Evolutionary conservation across 2,329 filamentous ascomycete species (phyloP).

Genomic region (Epicoccum sorghinum): DNA sequence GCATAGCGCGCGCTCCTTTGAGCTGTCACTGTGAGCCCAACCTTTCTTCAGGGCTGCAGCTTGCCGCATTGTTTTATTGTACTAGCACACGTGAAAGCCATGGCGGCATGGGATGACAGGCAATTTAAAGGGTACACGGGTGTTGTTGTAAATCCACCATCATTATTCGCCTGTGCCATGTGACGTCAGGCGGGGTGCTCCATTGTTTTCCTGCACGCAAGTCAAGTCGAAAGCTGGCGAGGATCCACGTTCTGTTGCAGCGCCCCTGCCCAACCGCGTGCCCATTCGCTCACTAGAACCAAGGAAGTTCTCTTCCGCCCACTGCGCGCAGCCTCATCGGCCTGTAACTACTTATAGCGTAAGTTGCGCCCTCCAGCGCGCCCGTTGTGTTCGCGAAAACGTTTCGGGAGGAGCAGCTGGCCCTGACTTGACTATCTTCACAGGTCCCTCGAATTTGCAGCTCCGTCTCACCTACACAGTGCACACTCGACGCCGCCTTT

Average conservation of each 20-base stretch:
- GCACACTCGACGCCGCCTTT: constrained; percentile 6
- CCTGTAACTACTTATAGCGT: constrained; percentile 14
- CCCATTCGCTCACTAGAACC: constrained; percentile 18
- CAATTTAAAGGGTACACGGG: background rate
- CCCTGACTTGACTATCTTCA: constrained; percentile 11
- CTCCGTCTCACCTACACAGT: constrained; percentile 1
- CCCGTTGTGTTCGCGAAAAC: constrained; percentile 4
- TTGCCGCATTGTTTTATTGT: background rate
- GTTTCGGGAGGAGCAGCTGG: background rate
- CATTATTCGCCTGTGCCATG: background rate
- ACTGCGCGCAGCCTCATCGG: constrained; percentile 13
- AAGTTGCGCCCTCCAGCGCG: constrained; percentile 11
- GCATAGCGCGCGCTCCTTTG: background rate
- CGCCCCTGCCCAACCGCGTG: constrained; percentile 13
- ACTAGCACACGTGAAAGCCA: constrained; percentile 2
- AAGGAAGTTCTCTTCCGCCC: constrained; percentile 19
- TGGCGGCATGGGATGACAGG: background rate
- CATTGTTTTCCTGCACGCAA: constrained; percentile 17
- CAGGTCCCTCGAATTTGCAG: constrained; percentile 12
- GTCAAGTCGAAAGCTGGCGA: constrained; percentile 12
- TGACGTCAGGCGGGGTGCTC: constrained; percentile 21
- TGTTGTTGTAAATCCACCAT: background rate
- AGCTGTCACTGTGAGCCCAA: constrained; percentile 4
- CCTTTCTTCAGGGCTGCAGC: background rate
- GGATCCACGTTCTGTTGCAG: constrained; percentile 17